Percentiles rank a stretch among this genome's conserved stretches.
These are phyloP conservation scores for Erythrobasidium yunnanense DNA, from an alignment of 768 basidiomycete species.

Conservation along the genomic window DNA sequence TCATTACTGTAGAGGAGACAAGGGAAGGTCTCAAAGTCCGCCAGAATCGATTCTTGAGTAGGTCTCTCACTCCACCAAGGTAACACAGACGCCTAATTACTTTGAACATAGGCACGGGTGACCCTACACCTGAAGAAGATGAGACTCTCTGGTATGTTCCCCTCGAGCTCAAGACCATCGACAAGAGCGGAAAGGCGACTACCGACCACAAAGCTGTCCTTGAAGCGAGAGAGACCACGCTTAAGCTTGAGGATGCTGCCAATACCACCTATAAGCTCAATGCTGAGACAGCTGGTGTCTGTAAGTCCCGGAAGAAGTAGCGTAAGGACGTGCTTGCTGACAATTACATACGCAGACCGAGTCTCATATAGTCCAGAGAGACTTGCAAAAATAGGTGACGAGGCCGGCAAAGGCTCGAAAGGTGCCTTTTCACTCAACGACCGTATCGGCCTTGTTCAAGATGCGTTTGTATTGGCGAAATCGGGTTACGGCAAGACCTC, in stretches of 20 bases:
- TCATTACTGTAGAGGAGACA: conserved; percentile 72
- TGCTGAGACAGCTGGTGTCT: conserved; percentile 71
- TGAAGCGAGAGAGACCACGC: conserved; percentile 54
- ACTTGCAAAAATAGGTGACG: conserved; percentile 62
- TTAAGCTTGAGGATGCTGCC: conserved; percentile 58
- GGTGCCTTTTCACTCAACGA: conserved; percentile 69
- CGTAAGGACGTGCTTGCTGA: background rate
- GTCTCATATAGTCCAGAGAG: conserved; percentile 75
- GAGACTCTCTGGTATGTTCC: conserved; percentile 85
- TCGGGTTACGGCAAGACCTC: conserved; percentile 72
- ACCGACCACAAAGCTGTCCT: conserved; percentile 59
- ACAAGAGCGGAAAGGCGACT: conserved; percentile 50
- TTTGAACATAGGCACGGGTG: conserved; percentile 48
- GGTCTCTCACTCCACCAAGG: too few relatives aligned
- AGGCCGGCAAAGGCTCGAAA: conserved; percentile 59
- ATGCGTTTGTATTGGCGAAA: conserved; percentile 65
- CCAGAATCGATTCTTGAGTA: conserved; percentile 73
- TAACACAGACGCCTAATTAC: too few relatives aligned
- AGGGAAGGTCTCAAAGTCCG: conserved; percentile 60
- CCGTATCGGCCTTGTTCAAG: conserved; percentile 69
- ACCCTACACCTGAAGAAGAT: conserved; percentile 67
- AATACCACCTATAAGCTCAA: conserved; percentile 74
- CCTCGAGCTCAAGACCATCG: conserved; percentile 58
- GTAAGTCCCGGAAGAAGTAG: conserved; percentile 46
- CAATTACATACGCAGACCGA: conserved; percentile 46